Percentiles rank a stretch among this genome's conserved stretches.
phyloP scores from a whole-genome alignment of 2,329 filamentous ascomycete genomes.

The Fusarium torreyae region DNA sequence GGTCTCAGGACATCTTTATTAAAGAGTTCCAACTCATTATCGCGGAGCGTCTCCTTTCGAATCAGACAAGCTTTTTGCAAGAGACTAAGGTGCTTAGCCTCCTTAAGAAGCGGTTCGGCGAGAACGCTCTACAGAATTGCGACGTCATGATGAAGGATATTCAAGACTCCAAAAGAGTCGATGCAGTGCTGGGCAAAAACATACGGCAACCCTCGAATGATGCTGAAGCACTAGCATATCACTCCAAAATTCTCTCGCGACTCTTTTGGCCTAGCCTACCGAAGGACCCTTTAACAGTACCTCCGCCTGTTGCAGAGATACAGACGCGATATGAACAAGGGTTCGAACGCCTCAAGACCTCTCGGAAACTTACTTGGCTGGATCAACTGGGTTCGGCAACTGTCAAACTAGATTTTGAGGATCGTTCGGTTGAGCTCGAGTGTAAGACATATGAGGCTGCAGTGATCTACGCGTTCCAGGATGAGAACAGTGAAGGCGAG shows the following conservation, averaged over 20 bases:
- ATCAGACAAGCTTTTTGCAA: slow-evolving; percentile 79
- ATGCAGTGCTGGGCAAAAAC: slow-evolving; percentile 73
- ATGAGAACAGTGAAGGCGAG: slow-evolving; percentile 56
- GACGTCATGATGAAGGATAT: slow-evolving; percentile 98
- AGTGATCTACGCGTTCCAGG: slow-evolving; percentile 87
- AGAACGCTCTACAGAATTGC: slow-evolving; percentile 88
- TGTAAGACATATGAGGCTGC: slow-evolving; percentile 89
- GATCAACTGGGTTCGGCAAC: slow-evolving; percentile 84
- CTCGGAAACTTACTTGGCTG: slow-evolving; percentile 90
- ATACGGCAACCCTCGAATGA: slow-evolving; percentile 39
- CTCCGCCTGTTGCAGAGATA: slow-evolving; percentile 69
- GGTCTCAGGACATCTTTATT: slow-evolving; percentile 92
- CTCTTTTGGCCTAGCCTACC: slow-evolving; percentile 93
- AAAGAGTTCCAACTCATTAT: slow-evolving; percentile 93
- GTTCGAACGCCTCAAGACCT: slow-evolving; percentile 85
- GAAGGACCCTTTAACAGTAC: slow-evolving; percentile 77
- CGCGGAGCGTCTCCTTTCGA: slow-evolving; percentile 82
- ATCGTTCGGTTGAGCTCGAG: slow-evolving; percentile 80
- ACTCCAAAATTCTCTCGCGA: slow-evolving; percentile 89
- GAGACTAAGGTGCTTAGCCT: slow-evolving; percentile 87
- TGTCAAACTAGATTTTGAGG: slow-evolving; percentile 86
- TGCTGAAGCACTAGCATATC: slow-evolving; percentile 62
- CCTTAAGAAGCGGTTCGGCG: slow-evolving; percentile 90
- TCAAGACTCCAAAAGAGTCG: slow-evolving; percentile 83
- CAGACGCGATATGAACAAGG: slow-evolving; percentile 80